Evolutionary conservation across 306 rosid species (phyloP), one percentile per base, ranked within the genome.

Genomic region (Medicago lupulina): DNA sequence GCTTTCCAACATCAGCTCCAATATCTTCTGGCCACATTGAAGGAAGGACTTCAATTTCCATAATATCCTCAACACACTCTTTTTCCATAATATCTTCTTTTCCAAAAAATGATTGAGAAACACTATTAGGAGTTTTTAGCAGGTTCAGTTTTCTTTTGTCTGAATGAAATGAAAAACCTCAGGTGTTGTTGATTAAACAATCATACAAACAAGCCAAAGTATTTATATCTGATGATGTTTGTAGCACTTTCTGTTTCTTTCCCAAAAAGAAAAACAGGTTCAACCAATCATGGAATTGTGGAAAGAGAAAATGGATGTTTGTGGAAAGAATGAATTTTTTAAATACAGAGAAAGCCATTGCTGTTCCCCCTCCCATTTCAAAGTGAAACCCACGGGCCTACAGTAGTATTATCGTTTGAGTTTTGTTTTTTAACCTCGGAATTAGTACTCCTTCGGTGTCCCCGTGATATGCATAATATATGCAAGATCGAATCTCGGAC

Each of bases 21-120:
- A 92, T 82, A 76, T 95, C 99, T 75, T 95, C 99, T 8, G 98
- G 99, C 99, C 99, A 95, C 99, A 95, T 92, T 15, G 99, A 95
- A 80, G 93, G 73, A n/a, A 95, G 93, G 82, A 64, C 83, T 79
- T 93, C 98, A 41, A 89, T 79, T 51, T 88, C 97, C 97, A 59
- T 25, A 6, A 88, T 88, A 58, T 92, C 99, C 60, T 95, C 97
- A 46, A 88, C 81, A 70, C 51, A 82, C 11, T 86, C 89, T 49
- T 78, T 77, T 84, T 90, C 99, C 97, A 90, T 90, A 81, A 61
- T 85, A 83, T 86, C 75, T 19, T 57, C 68, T 64, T n/a, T n/a
- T n/a, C n/a, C n/a, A n/a, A 83, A n/a, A 50, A 17, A 43, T 60
- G 82, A 79, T 75, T 41, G 38, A 28, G 68, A 10, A 73, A 83